A percentile compares a stretch with the other conserved stretches of the same genome.
These are phyloP conservation scores for Amanita molliuscula DNA, from an alignment of 768 basidiomycete genomes.

Conservation along the genomic window DNA sequence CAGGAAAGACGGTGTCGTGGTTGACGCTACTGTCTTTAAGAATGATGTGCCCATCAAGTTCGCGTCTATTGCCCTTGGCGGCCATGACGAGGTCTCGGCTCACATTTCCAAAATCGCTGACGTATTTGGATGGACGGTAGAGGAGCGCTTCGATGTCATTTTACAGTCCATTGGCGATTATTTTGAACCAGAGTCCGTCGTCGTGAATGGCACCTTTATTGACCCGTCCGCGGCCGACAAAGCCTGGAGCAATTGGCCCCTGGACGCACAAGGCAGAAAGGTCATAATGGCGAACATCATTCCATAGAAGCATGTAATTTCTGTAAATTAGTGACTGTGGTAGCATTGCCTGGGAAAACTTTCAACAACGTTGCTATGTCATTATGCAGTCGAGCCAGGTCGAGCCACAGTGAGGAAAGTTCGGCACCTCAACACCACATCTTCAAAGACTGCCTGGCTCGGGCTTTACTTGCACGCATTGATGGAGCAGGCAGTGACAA, in stretches of 20 bases:
- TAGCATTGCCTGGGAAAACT: neutral
- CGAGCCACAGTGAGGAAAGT: too few species aligned
- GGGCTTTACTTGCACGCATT: slow-evolving; percentile 23
- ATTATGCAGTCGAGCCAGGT: neutral
- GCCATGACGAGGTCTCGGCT: neutral
- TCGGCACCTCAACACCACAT: slow-evolving; percentile 15
- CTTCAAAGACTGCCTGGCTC: slow-evolving; percentile 38
- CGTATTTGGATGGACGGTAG: neutral
- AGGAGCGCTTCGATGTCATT: neutral
- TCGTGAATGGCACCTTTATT: neutral
- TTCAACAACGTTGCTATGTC: neutral
- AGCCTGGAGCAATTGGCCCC: neutral
- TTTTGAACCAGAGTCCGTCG: neutral
- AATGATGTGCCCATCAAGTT: neutral
- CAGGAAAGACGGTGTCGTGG: neutral
- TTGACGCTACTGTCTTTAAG: neutral
- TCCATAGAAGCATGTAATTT: neutral
- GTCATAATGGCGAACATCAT: neutral
- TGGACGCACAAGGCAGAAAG: neutral
- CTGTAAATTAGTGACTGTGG: neutral
- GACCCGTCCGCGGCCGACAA: neutral
- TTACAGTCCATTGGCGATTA: neutral
- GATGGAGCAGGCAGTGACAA: slow-evolving; percentile 10
- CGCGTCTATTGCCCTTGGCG: neutral
- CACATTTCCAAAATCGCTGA: slow-evolving; percentile 2